Percentiles rank a stretch among this genome's conserved stretches.
phyloP scores from a whole-genome alignment of 2,329 filamentous ascomycete species.

The Shiraia bambusicola region DNA sequence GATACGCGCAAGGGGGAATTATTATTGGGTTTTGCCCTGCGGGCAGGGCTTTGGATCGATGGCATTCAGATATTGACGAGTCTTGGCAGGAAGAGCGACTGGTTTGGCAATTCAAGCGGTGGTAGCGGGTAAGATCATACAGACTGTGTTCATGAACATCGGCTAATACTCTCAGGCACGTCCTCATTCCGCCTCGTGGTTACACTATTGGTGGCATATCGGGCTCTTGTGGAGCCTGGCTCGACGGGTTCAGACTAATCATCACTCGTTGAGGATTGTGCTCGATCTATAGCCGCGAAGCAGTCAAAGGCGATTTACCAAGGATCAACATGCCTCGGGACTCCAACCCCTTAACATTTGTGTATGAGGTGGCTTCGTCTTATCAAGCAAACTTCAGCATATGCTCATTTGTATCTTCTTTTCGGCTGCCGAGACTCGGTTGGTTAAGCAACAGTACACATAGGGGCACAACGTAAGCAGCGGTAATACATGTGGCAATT shows the following conservation, averaged over 20 bases:
- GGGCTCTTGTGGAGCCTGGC: conserved; percentile 76
- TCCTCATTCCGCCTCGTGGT: conserved; percentile 82
- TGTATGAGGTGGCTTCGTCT: background rate
- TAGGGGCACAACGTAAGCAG: too few relatives aligned
- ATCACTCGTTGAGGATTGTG: conserved; percentile 62
- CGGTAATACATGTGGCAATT: too few relatives aligned
- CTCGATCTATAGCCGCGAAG: too few relatives aligned
- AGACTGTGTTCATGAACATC: conserved; percentile 6
- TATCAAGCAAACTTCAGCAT: background rate
- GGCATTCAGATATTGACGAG: conserved; percentile 89
- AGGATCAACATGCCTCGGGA: too few relatives aligned
- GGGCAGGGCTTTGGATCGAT: conserved; percentile 81
- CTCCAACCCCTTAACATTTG: too few relatives aligned
- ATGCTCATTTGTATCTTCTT: too few relatives aligned
- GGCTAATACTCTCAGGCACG: conserved; percentile 62
- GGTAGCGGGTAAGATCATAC: conserved; percentile 72
- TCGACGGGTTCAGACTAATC: conserved; percentile 84
- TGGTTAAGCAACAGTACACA: too few relatives aligned
- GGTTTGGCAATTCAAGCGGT: conserved; percentile 79
- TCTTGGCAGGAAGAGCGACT: conserved; percentile 77
- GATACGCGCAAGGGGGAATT: conserved; percentile 85
- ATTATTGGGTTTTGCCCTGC: conserved; percentile 80
- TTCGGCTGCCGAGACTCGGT: too few relatives aligned
- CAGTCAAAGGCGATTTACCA: too few relatives aligned
- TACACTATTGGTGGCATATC: conserved; percentile 87